Evolutionary conservation across 306 rosid species (phyloP).

Genomic region (Sicyos baderoa): DNA sequence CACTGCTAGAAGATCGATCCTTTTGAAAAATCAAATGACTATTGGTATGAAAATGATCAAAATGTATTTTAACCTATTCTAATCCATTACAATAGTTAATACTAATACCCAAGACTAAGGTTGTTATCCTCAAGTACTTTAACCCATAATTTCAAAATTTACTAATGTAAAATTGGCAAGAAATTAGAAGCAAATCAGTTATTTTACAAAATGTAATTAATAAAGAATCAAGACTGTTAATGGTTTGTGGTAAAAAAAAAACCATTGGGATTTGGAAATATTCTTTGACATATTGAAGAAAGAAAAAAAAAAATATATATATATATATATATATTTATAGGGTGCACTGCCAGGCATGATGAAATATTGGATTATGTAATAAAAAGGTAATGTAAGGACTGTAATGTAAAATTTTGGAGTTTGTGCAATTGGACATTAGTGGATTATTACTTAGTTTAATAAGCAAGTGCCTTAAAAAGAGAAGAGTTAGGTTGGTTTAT

Average conservation of each 20-base stretch:
- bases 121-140: too few species aligned
- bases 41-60: too few species aligned
- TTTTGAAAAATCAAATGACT: too few species aligned
- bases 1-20: too few species aligned
- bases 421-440: slow-evolving; percentile 34
- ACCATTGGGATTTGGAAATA: slow-evolving; percentile 4
- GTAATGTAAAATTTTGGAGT: slow-evolving; percentile 34
- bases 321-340: too few species aligned
- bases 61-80: too few species aligned
- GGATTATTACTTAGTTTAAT: slow-evolving; percentile 21
- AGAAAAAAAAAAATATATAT: too few species aligned
- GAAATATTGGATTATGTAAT: background rate
- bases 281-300: background rate
- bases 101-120: too few species aligned
- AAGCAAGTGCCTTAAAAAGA: slow-evolving; percentile 24
- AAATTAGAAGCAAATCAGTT: background rate
- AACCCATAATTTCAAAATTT: background rate
- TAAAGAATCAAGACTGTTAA: background rate
- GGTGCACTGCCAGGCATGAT: background rate
- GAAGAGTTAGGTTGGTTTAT: slow-evolving; percentile 43
- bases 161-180: background rate
- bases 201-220: background rate
- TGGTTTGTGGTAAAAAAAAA: background rate
- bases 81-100: too few species aligned
- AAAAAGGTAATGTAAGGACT: slow-evolving; percentile 7